phyloP scores from a whole-genome alignment of 2,329 filamentous ascomycete genomes.

The Pyrenochaeta sp. region DNA sequence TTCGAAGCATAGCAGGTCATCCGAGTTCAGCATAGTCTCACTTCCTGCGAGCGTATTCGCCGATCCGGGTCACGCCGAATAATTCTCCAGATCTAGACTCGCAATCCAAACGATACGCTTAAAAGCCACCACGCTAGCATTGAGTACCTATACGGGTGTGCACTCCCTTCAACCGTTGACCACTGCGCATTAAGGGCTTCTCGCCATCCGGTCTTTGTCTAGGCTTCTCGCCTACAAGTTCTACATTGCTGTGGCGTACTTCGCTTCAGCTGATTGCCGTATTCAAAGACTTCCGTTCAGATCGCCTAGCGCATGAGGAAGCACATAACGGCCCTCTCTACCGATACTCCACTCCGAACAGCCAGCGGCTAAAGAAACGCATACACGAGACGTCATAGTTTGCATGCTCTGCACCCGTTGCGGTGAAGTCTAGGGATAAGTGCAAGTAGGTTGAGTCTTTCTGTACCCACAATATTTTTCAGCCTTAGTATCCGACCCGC shows the following conservation, averaged over 20 bases:
- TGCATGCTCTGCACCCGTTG: neutral
- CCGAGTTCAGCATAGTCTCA: neutral
- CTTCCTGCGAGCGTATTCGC: neutral
- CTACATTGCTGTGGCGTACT: constrained; percentile 4
- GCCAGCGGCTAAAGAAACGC: constrained; percentile 7
- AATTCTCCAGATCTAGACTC: constrained; percentile 2
- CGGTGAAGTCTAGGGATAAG: neutral
- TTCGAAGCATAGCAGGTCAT: neutral
- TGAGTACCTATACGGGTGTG: constrained; percentile 13
- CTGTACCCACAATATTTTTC: neutral
- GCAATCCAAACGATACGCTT: neutral
- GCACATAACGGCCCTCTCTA: neutral
- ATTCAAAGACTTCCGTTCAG: neutral
- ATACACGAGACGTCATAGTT: constrained; percentile 7
- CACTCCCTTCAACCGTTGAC: neutral
- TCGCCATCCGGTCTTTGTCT: neutral
- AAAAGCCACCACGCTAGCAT: neutral
- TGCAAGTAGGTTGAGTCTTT: neutral
- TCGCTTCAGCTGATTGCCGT: neutral
- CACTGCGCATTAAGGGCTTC: neutral
- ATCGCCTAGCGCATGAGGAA: too few relatives aligned
- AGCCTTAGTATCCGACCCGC: too few relatives aligned
- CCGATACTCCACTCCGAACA: neutral
- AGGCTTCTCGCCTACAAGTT: neutral
- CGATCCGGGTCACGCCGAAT: constrained; percentile 1